Base-by-base conservation (phyloP, 2,329 filamentous ascomycete species). In the Apiospora saccharicola region DNA sequence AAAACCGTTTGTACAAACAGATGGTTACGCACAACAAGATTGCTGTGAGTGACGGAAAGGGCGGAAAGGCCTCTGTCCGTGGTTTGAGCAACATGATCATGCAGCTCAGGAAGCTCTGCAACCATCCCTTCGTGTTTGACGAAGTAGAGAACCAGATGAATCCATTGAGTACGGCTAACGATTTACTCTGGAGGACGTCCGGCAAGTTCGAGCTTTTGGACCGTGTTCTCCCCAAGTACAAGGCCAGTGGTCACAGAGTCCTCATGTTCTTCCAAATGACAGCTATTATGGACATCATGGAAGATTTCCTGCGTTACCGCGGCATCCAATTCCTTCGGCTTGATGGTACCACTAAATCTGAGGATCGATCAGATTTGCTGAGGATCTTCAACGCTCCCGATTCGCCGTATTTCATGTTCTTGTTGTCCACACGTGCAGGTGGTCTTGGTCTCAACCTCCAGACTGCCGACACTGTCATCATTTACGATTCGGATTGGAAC, bases 251-350 rank as follows among this genome's bases (percentile, higher is more conserved):
- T 22, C 96, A 99, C 90, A 93, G 96, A 83, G 95, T 98, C 41
- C 88, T 99, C 82, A 98, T 99, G 93, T 99, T 99, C 89, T 99
- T 99, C 88, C 96, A 99, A 82, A 99, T 99, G 96, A 99, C 96
- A 4, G 95, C 97, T 74, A 99, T 99, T 81, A 99, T 99, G 96
- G 98, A 99, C 84, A 99, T 99, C 79, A 98, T 99, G 96, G 96
- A 99, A 78, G 96, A 99, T 81, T 99, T 97, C 82, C 84, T 99
- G 74, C 92, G 96, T 4, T 92, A 94, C 79, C 90, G 94, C 75
- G 93, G 92, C 67, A 88, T 98, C 76, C 89, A 93, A 79, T 99
- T 97, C 81, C 88, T 99, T 76, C 95, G 96, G 81, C 88, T 99
- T 73, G 96, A 99, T 79, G 96, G 96, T 86, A 96, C 95, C 0